Evolutionary conservation across 345 rosid species (phyloP).

Genomic region (Gossypium ekmanianum): DNA sequence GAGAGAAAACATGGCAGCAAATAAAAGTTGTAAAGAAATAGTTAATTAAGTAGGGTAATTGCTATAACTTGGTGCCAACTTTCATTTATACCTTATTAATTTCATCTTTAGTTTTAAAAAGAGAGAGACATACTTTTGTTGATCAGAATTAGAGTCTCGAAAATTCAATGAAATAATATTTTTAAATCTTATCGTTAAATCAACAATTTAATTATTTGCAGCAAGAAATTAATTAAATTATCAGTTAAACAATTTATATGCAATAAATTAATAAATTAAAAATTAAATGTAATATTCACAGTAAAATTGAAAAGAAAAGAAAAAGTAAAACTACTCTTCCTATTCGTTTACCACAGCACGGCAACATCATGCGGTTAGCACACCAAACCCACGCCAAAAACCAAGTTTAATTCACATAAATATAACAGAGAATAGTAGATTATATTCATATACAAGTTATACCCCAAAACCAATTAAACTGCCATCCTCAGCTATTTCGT

Average conservation of each 20-base stretch:
- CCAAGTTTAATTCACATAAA: not conserved
- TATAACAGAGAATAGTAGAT: not conserved
- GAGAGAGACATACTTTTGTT: no score
- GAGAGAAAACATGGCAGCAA: constrained; percentile 11
- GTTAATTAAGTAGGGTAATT: no score
- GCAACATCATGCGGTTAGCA: not conserved
- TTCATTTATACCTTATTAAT: no score
- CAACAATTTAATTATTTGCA: no score
- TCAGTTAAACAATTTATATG: no score
- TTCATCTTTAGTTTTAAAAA: no score
- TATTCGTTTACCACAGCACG: not conserved
- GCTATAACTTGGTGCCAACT: no score
- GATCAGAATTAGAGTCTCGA: no score
- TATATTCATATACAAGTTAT: not conserved
- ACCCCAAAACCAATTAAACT: not conserved
- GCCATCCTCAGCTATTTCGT: not conserved
- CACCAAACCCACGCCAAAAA: not conserved
- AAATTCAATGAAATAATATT: no score
- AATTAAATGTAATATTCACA: not conserved
- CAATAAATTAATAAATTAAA: not conserved
- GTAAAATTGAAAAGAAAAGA: not conserved
- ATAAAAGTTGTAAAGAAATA: no score
- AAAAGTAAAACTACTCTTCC: not conserved
- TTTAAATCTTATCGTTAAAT: no score
- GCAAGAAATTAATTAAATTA: no score